These are phyloP conservation scores for Blastomyces parvus DNA, from an alignment of 2,329 filamentous ascomycete species.

Conservation along the genomic window DNA sequence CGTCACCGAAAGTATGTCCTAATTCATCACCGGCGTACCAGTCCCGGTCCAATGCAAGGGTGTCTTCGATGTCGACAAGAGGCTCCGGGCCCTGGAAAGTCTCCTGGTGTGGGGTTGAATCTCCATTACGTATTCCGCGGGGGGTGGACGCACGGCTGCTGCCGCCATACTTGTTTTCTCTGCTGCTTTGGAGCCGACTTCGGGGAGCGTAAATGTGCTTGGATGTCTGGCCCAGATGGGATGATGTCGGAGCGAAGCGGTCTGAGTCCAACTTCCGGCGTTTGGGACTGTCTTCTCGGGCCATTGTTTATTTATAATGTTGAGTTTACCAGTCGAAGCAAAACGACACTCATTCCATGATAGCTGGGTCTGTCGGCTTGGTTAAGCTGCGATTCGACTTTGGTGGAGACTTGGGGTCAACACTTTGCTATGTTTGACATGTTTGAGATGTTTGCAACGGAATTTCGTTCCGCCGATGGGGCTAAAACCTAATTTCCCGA, in stretches of 20 bases:
- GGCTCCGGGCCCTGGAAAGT: constrained; percentile 56
- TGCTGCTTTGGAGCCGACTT: constrained; percentile 16
- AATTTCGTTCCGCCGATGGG: neutral
- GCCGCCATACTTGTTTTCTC: constrained; percentile 10
- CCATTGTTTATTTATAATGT: constrained; percentile 23
- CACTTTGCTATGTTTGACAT: constrained; percentile 7
- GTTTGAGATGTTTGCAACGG: neutral
- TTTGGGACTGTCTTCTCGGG: constrained; percentile 47
- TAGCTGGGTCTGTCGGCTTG: neutral
- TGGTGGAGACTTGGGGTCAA: neutral
- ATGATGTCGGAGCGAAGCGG: constrained; percentile 47
- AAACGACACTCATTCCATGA: neutral
- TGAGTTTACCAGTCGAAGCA: neutral
- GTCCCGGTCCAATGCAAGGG: constrained; percentile 70
- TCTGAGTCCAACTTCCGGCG: constrained; percentile 58
- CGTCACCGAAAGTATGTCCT: constrained; percentile 78
- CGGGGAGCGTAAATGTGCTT: constrained; percentile 30
- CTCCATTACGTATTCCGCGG: constrained; percentile 21
- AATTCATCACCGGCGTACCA: constrained; percentile 88
- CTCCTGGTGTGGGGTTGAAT: constrained; percentile 38
- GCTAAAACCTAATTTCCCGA: too few species aligned
- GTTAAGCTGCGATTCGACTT: too few species aligned
- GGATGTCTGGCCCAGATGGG: constrained; percentile 33
- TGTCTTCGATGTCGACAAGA: constrained; percentile 56
- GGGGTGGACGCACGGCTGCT: constrained; percentile 27